Evolutionary conservation across 2,329 filamentous ascomycete species (phyloP), one percentile per base, ranked within the genome.

Genomic region (Colletotrichum eleusines): DNA sequence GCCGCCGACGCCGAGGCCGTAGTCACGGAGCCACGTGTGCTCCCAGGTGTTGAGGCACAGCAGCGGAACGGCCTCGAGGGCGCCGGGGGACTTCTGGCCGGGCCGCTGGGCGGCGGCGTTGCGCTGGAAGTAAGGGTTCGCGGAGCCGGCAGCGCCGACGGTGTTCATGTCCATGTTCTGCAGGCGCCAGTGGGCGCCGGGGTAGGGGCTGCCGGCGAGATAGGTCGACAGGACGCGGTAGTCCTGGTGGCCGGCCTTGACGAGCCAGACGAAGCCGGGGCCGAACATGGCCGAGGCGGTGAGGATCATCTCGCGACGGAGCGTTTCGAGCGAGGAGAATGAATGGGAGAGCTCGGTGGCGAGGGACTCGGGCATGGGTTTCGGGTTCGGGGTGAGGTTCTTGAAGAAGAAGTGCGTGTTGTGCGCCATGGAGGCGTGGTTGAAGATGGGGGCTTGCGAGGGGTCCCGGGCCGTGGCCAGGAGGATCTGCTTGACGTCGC

Each of bases 31-130:
- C 89, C 93, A 99, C 11, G 92, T 91, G 82, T 98, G 96, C 85
- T 98, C 92, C 96, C 96, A 99, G 6, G 94, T 97, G 83, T 94
- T 98, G 71, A 98, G 88, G 79, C 95, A 98, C 76, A 99, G 84
- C 72, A 98, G 85, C 16, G 95, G 95, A 67, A 90, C 85, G 42
- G 95, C 81, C 59, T 92, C 87, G 73, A 89, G 87, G 69, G 91
- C 91, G 48, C 92, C 92, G 1, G 92, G 90, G 6, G 90, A 87
- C 70, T 87, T 80, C 55, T 80, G 77, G 42, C 73, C 75, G 68
- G 64, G 67, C 26, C 6, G 44, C 64, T 73, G 72, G 40, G 74
- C 71, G 71, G 77, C 74, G 14, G 77, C 73, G 72, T 81, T 80
- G 71, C 83, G 76, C 75, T 81, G 80, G 74, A 86, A 78, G 72